Percentiles rank a stretch among this genome's conserved stretches.
Conservation (phyloP, 2,329 filamentous ascomycete genomes). For the Fusarium albosuccineum region DNA sequence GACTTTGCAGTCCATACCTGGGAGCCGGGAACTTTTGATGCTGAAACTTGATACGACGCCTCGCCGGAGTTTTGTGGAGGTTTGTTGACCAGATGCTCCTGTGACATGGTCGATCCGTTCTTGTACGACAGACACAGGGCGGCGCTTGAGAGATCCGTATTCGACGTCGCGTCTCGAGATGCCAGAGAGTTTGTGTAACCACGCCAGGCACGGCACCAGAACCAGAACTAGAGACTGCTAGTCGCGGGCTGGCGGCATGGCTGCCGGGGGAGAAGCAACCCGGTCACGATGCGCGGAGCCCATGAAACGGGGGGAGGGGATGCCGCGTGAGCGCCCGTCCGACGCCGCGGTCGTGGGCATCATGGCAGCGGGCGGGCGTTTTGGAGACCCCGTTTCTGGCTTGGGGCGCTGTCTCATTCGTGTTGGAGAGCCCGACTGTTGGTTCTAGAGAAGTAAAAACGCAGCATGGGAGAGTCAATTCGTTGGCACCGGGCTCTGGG, state of each 20-base stretch:
- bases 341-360: background rate
- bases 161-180: background rate
- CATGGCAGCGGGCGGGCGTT: conserved; percentile 9
- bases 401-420: conserved; percentile 8
- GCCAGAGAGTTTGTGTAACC: conserved; percentile 6
- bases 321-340: no score
- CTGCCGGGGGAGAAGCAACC: conserved; percentile 2
- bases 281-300: background rate
- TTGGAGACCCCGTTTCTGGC: background rate
- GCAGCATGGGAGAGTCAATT: background rate
- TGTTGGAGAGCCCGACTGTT: background rate
- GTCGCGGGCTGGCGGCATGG: background rate
- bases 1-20: background rate
- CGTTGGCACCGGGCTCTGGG: background rate
- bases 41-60: background rate
- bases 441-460: no score
- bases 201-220: conserved; percentile 8
- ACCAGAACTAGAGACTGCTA: background rate
- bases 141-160: background rate
- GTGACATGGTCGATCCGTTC: no score
- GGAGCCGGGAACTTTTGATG: background rate
- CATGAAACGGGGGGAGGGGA: background rate
- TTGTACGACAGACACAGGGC: background rate
- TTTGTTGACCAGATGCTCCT: no score
- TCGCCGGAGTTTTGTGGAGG: background rate